A percentile compares a stretch with the other conserved stretches of the same genome.
These are phyloP conservation scores for Hypoxylon lenormandii DNA, from an alignment of 495 filamentous ascomycete species.

Conservation along the genomic window DNA sequence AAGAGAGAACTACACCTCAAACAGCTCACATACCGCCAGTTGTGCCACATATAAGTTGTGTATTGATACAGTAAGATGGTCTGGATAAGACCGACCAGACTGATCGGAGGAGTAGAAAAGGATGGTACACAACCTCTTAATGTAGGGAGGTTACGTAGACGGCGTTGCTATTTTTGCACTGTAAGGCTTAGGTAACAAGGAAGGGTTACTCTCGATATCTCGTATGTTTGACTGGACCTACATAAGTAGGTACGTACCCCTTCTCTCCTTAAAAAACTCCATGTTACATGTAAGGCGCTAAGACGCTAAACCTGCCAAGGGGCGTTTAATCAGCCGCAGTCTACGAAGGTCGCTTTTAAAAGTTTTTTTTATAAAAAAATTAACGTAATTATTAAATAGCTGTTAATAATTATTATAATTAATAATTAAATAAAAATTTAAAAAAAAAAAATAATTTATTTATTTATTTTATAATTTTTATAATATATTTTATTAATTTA, in stretches of 20 bases:
- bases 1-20: neutral
- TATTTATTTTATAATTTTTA: no score
- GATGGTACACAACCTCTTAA: neutral
- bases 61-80: constrained; percentile 1
- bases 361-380: no score
- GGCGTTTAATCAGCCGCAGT: constrained; percentile 40
- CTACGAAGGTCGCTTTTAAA: no score
- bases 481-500: no score
- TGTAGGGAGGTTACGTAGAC: neutral
- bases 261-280: no score
- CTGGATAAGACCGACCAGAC: neutral
- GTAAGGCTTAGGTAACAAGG: constrained; percentile 28
- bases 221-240: no score
- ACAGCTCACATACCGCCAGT: constrained; percentile 19
- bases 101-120: constrained; percentile 12
- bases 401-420: no score
- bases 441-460: no score
- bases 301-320: constrained; percentile 22
- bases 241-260: neutral
- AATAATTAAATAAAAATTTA: no score
- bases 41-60: constrained; percentile 3
- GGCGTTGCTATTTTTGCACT: constrained; percentile 37
- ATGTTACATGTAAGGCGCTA: constrained; percentile 11
- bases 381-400: no score
- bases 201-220: no score